Conservation (phyloP, 2,329 filamentous ascomycete genomes). For the Diaporthe sp. region DNA sequence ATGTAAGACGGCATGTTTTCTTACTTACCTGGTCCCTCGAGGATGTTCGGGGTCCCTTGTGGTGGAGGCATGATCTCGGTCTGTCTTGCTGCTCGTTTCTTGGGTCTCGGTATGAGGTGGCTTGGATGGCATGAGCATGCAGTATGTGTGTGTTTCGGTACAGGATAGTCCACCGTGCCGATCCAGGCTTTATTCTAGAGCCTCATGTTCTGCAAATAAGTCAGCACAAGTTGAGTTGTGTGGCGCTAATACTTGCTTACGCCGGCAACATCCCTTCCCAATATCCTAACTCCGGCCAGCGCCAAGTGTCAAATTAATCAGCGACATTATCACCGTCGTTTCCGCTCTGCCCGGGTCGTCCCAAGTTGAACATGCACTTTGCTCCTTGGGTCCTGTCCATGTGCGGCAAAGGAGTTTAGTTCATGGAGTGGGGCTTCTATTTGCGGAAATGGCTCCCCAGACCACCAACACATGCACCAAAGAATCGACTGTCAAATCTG, state of each 20-base stretch:
- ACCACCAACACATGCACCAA: neutral
- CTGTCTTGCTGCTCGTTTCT: neutral
- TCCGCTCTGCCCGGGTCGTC: no score
- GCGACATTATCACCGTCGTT: neutral
- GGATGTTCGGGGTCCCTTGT: slow-evolving; percentile 13
- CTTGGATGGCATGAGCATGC: neutral
- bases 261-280: neutral
- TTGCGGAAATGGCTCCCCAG: neutral
- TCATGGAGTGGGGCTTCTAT: neutral
- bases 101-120: neutral
- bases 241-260: neutral
- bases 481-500: neutral
- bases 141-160: neutral
- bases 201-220: neutral
- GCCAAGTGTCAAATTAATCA: slow-evolving; percentile 15
- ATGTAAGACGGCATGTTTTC: neutral
- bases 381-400: neutral
- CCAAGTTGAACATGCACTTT: no score
- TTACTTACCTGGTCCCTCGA: slow-evolving; percentile 25
- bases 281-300: neutral
- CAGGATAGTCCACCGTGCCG: no score
- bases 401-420: neutral
- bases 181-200: neutral
- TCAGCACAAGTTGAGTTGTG: neutral
- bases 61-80: slow-evolving; percentile 21